Conservation (phyloP, 1,284 basidiomycete genomes). For the Ceraceosorus guamensis region DNA sequence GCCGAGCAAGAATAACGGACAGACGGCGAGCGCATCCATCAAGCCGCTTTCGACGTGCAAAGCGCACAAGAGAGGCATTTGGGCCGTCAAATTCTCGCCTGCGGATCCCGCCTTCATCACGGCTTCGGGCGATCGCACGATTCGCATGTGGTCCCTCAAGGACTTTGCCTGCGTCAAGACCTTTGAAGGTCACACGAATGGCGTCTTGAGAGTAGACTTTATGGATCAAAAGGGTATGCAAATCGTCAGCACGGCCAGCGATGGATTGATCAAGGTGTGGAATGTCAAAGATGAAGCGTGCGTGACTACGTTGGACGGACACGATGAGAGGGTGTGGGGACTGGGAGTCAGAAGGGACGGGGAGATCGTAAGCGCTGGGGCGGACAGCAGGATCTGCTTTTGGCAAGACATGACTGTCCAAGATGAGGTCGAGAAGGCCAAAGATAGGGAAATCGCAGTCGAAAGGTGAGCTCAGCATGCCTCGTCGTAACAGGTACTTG, state of each 20-base stretch:
- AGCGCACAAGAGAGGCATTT: constrained; percentile 93
- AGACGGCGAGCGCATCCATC: constrained; percentile 50
- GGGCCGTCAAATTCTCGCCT: constrained; percentile 81
- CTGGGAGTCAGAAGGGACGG: constrained; percentile 83
- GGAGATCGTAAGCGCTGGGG: constrained; percentile 81
- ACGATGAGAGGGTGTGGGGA: constrained; percentile 65
- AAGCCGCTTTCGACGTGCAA: constrained; percentile 78
- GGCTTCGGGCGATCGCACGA: constrained; percentile 86
- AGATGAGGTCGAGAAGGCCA: constrained; percentile 2
- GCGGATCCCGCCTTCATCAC: constrained; percentile 80
- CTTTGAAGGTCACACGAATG: constrained; percentile 69
- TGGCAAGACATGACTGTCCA: constrained; percentile 80
- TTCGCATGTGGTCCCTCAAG: constrained; percentile 86
- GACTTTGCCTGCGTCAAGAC: constrained; percentile 52
- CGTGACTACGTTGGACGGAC: constrained; percentile 79
- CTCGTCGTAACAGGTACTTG: no score
- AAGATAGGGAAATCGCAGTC: constrained; percentile 2
- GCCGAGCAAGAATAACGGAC: constrained; percentile 37
- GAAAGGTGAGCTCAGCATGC: no score
- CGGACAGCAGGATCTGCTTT: constrained; percentile 84
- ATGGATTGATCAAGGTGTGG: constrained; percentile 94
- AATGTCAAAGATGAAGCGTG: constrained; percentile 79
- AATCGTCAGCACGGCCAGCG: constrained; percentile 77
- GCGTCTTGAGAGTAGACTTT: constrained; percentile 87
- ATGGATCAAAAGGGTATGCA: constrained; percentile 64